Percentiles rank a stretch among this genome's conserved stretches.
These are phyloP conservation scores for Kalmusia sp. DNA, from an alignment of 2,329 filamentous ascomycete species.

Conservation along the genomic window DNA sequence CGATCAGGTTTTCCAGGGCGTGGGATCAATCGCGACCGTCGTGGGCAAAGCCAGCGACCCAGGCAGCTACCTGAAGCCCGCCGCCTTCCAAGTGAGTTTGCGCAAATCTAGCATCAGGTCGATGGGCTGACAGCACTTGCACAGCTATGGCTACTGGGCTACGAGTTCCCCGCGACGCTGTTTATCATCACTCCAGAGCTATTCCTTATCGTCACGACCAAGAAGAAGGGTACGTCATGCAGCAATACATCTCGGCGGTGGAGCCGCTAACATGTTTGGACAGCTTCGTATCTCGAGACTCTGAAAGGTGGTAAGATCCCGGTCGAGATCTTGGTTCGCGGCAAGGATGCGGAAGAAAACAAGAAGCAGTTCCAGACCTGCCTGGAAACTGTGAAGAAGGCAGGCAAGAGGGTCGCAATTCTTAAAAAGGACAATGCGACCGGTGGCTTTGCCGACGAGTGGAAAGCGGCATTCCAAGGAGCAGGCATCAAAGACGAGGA, in stretches of 20 bases:
- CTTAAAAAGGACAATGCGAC: constrained; percentile 83
- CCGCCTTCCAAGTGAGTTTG: constrained; percentile 85
- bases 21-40: constrained; percentile 83
- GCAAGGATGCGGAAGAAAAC: constrained; percentile 91
- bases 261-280: constrained; percentile 42
- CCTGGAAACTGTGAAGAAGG: constrained; percentile 82
- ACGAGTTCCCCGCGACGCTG: constrained; percentile 96
- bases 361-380: constrained; percentile 88
- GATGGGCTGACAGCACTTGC: constrained; percentile 29
- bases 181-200: constrained; percentile 90
- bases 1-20: constrained; percentile 85
- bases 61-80: constrained; percentile 91
- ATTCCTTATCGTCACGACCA: constrained; percentile 91
- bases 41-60: constrained; percentile 90
- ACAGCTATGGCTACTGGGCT: constrained; percentile 97
- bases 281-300: constrained; percentile 90
- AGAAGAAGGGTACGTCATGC: constrained; percentile 83
- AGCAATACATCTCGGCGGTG: not conserved
- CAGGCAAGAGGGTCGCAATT: constrained; percentile 90
- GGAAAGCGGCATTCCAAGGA: constrained; percentile 82
- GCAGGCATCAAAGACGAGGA: constrained; percentile 81
- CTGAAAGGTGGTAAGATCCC: constrained; percentile 92
- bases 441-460: constrained; percentile 94
- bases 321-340: constrained; percentile 87
- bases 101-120: not conserved